phyloP scores from a whole-genome alignment of 2,329 filamentous ascomycete species.

The Shiraia bambusicola region DNA sequence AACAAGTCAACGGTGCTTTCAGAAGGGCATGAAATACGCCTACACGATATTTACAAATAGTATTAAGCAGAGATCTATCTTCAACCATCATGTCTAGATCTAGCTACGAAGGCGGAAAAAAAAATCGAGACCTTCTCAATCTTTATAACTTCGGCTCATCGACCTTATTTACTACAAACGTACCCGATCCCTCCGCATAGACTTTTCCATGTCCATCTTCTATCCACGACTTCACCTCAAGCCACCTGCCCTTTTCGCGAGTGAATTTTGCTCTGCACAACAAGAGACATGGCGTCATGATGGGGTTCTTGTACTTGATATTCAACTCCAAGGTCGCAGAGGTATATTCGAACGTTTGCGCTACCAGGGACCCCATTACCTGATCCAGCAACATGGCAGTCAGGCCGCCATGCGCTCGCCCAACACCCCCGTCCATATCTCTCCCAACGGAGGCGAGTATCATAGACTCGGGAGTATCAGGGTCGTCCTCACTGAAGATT shows the following conservation, averaged over 20 bases:
- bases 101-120: too few species aligned
- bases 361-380: conserved; percentile 26
- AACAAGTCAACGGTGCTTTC: too few species aligned
- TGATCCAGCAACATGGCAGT: conserved; percentile 29
- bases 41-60: too few species aligned
- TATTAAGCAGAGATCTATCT: too few species aligned
- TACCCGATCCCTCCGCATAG: conserved; percentile 22
- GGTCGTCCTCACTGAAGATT: conserved; percentile 10
- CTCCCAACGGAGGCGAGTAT: conserved; percentile 23
- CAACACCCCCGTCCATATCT: conserved; percentile 23
- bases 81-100: too few species aligned
- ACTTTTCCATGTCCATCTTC: conserved; percentile 29
- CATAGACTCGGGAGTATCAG: conserved; percentile 20
- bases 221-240: conserved; percentile 23
- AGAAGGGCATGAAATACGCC: too few species aligned
- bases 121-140: background rate
- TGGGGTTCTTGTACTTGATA: conserved; percentile 25
- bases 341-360: conserved; percentile 12
- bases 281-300: conserved; percentile 26
- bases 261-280: conserved; percentile 21
- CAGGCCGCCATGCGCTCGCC: conserved; percentile 29
- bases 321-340: conserved; percentile 25
- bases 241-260: conserved; percentile 24
- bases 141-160: conserved; percentile 8
- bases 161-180: conserved; percentile 23